A percentile compares a stretch with the other conserved stretches of the same genome.
Conservation (phyloP, 139 green algal genomes). For the Chlorella sp. region DNA sequence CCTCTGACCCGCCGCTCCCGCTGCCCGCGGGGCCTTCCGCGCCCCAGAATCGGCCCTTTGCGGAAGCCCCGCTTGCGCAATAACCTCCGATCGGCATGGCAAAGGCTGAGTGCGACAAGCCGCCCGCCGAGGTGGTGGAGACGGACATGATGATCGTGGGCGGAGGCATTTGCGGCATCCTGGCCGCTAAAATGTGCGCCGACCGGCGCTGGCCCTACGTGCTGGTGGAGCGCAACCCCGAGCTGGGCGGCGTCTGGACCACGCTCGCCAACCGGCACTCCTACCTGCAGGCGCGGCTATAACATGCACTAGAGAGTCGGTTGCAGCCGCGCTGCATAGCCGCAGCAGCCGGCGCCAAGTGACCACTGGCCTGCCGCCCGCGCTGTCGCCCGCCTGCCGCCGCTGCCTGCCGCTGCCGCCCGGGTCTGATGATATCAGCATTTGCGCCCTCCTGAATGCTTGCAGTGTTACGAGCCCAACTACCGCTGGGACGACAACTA, state of each 20-base stretch:
- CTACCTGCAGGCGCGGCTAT: conserved; percentile 31
- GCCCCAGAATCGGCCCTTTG: background rate
- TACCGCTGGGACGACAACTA: conserved; percentile 41
- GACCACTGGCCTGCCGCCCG: background rate
- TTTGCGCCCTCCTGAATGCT: no score
- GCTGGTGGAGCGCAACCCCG: conserved; percentile 13
- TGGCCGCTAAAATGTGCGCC: conserved; percentile 35
- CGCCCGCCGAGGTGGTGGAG: background rate
- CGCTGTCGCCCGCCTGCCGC: background rate
- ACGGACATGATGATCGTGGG: conserved; percentile 40
- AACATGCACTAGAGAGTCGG: background rate
- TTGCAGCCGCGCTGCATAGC: background rate
- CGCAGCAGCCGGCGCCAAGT: background rate
- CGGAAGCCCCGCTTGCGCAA: no score
- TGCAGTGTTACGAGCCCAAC: conserved; percentile 40
- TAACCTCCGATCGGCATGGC: no score
- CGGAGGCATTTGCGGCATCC: conserved; percentile 42
- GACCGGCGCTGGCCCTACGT: conserved; percentile 3
- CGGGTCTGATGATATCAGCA: no score
- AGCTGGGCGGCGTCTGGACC: conserved; percentile 40
- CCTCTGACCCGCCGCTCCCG: background rate
- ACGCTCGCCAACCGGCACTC: conserved; percentile 40
- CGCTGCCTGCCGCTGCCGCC: no score
- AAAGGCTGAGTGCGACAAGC: background rate
- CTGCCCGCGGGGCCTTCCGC: background rate